Evolutionary conservation across 106 monocot species (phyloP).

Genomic region (Cymbidium sinense): DNA sequence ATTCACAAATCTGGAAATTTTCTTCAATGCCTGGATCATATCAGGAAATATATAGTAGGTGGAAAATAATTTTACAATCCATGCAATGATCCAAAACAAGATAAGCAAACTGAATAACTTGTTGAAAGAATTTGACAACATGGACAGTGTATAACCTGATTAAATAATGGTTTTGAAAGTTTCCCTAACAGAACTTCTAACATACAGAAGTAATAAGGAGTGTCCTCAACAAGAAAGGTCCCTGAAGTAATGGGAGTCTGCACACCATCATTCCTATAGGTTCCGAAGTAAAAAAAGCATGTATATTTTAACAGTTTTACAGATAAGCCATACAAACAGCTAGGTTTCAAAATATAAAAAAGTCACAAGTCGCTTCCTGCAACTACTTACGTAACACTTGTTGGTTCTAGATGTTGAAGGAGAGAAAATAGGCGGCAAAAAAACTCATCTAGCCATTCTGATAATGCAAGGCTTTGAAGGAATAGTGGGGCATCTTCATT

Average conservation of each 20-base stretch:
- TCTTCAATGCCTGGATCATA: conserved; percentile 59
- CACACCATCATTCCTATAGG: conserved; percentile 63
- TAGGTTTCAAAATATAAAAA: not conserved
- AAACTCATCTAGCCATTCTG: conserved; percentile 97
- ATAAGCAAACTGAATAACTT: conserved; percentile 7
- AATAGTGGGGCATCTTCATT: conserved; percentile 36
- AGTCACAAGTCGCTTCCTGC: not conserved
- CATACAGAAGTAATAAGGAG: conserved; percentile 81
- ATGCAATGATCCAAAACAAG: not conserved
- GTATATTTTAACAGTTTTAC: not conserved
- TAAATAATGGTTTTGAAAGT: conserved; percentile 66
- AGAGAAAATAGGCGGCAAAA: conserved; percentile 87
- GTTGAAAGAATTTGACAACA: not conserved
- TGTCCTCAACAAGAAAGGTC: conserved; percentile 92
- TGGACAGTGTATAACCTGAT: conserved; percentile 49
- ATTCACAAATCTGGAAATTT: conserved; percentile 84
- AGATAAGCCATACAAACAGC: not conserved
- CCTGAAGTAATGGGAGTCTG: conserved; percentile 58
- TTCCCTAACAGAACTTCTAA: conserved; percentile 88
- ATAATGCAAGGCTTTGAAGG: conserved; percentile 53
- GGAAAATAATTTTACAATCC: not conserved
- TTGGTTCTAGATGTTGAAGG: conserved; percentile 90
- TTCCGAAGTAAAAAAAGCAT: conserved; percentile 5
- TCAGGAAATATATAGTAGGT: not conserved
- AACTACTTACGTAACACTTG: conserved; percentile 55